Base-by-base conservation (phyloP, 2,329 filamentous ascomycete species). In the Sporothrix schenckii region DNA sequence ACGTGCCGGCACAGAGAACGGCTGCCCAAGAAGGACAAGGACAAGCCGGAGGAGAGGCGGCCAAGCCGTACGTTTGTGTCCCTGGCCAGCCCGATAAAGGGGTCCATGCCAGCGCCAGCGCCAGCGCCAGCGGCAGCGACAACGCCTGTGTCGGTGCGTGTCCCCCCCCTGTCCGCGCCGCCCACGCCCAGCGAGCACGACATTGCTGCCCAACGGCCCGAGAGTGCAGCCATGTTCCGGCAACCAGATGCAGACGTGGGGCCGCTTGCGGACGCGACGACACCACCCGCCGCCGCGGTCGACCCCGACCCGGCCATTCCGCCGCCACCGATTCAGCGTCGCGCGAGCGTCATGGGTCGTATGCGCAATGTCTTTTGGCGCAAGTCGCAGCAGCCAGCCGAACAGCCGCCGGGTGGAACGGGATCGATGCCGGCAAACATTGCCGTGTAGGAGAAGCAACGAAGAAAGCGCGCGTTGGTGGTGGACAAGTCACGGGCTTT, bases 301-400 rank as follows among this genome's bases (percentile, higher is more conserved):
- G 49, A 50, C 19, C 21, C 5, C 4, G 19, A 6, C 49, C 6
- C 54, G 16, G n/a, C 54, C 1, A 63, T 30, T 3, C 53, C 24
- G 11, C 58, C 49, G 7, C 56, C 30, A 11, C 50, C 39, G 7
- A n/a, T 65, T 0, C 52, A 63, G 1, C 63, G 69, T 13, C 68
- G 68, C 3, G 66, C 66, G 65, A 72, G 72, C 47, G 66, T 71
- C 68, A 52, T 70, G 10, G 70, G 65, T 14, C 63, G 68, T 19
- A 70, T 73, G 70, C 67, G 70, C 30, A 70, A 69, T 39, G 47
- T 68, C 3, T 73, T 73, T 68, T 67, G 21, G 58, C 63, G 65
- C 30, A 72, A 69, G 47, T 44, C 69, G 60, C 56, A 65, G 11
- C 44, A 24, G 58, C 49, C 24, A 44, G 27, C 30, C 1, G 19